Percentiles rank a stretch among this genome's conserved stretches.
Conservation (phyloP, 139 green algal genomes). For the Coelastrella sp. region DNA sequence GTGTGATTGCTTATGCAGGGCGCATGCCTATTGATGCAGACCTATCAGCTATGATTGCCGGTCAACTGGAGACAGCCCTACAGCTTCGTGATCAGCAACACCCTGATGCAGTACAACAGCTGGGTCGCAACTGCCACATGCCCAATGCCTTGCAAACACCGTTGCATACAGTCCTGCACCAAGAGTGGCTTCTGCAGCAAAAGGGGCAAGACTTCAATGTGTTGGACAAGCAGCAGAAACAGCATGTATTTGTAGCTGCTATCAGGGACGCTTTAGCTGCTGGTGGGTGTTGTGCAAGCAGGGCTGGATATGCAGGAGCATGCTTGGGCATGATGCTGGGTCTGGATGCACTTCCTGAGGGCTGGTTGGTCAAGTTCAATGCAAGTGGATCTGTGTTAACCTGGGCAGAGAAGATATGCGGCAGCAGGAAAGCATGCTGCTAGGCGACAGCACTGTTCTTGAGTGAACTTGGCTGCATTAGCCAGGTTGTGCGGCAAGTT, state of each 20-base stretch:
- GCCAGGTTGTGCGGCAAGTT: too few species aligned
- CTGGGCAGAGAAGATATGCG: conserved; percentile 28
- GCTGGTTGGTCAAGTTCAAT: conserved; percentile 32
- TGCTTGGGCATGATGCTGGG: conserved; percentile 55
- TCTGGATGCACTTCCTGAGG: neutral
- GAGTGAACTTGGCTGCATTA: too few species aligned
- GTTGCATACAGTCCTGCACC: conserved; percentile 62
- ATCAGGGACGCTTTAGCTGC: conserved; percentile 56
- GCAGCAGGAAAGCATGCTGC: neutral
- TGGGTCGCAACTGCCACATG: conserved; percentile 79
- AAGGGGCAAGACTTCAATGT: neutral
- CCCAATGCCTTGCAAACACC: conserved; percentile 68
- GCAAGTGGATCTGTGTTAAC: neutral
- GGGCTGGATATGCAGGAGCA: conserved; percentile 60
- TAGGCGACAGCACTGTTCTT: neutral
- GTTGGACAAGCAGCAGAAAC: neutral
- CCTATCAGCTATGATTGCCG: conserved; percentile 53
- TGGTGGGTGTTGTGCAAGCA: conserved; percentile 68
- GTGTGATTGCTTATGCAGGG: too few species aligned
- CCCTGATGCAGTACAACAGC: conserved; percentile 23
- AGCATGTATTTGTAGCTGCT: conserved; percentile 41
- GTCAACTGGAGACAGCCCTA: conserved; percentile 24
- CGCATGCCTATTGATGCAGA: conserved; percentile 27
- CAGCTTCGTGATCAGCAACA: conserved; percentile 44
- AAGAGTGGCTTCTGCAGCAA: conserved; percentile 51